A percentile compares a stretch with the other conserved stretches of the same genome.
These are phyloP conservation scores for Colletotrichum sp. DNA, from an alignment of 2,329 filamentous ascomycete genomes.

Conservation along the genomic window DNA sequence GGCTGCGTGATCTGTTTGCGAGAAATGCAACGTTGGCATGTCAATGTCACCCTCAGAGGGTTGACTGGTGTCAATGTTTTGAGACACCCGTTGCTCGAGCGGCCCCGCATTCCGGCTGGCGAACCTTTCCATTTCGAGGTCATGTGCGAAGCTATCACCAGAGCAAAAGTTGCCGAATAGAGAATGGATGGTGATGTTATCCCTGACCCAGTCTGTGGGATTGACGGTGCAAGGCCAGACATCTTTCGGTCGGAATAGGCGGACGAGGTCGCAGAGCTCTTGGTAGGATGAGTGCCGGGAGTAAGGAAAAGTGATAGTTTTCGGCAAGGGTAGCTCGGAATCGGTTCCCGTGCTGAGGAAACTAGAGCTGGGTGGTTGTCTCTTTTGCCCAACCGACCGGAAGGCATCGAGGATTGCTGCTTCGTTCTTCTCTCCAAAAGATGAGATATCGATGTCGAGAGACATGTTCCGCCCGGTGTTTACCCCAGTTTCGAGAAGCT, in stretches of 20 bases:
- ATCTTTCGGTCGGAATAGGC: conserved; percentile 73
- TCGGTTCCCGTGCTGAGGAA: neutral
- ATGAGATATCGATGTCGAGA: conserved; percentile 33
- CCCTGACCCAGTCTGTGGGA: conserved; percentile 62
- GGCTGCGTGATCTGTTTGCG: neutral
- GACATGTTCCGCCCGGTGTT: conserved; percentile 35
- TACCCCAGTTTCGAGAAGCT: conserved; percentile 22
- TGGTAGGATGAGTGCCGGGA: conserved; percentile 87
- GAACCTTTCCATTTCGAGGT: conserved; percentile 58
- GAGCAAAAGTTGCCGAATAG: conserved; percentile 78
- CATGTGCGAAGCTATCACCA: conserved; percentile 65
- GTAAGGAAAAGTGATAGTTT: conserved; percentile 73
- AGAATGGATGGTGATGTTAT: conserved; percentile 63
- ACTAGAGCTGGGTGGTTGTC: conserved; percentile 10
- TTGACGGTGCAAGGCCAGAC: conserved; percentile 84
- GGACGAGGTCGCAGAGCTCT: conserved; percentile 76
- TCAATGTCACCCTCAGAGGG: neutral
- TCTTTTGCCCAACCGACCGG: conserved; percentile 27
- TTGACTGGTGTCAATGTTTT: neutral
- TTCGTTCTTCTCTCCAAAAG: conserved; percentile 32
- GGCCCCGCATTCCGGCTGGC: neutral
- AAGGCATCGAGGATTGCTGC: conserved; percentile 27
- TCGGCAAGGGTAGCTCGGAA: conserved; percentile 33
- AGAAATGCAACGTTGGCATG: neutral
- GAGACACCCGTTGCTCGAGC: neutral